These are phyloP conservation scores for Dalechampia spathulata DNA, from an alignment of 441 rosid genomes.

Conservation along the genomic window DNA sequence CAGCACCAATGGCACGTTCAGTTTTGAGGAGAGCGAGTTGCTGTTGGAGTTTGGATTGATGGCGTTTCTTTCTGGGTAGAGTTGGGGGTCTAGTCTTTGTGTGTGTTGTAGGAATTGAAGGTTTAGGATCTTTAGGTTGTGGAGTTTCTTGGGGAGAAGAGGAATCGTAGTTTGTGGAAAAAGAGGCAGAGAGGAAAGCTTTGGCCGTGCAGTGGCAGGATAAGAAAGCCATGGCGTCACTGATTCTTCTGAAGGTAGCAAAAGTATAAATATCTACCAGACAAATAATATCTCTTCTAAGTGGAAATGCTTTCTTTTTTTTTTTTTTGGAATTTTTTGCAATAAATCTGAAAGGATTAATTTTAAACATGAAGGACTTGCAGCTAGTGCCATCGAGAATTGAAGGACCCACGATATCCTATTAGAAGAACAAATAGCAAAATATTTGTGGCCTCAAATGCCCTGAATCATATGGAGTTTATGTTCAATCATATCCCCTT, in stretches of 20 bases:
- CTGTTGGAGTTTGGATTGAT: slow-evolving; percentile 13
- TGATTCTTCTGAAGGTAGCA: not conserved
- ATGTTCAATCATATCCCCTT: not conserved
- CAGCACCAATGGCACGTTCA: slow-evolving; percentile 72
- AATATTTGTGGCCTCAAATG: slow-evolving; percentile 13
- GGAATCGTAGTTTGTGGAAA: slow-evolving; percentile 9
- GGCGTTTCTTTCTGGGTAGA: slow-evolving; percentile 4
- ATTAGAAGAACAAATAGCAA: not conserved
- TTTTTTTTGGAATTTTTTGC: too few relatives aligned
- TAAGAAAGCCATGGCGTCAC: slow-evolving; percentile 27
- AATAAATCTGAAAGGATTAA: too few relatives aligned
- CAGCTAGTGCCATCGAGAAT: too few relatives aligned
- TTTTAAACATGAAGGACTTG: too few relatives aligned
- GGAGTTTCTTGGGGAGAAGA: not conserved
- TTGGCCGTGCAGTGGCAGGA: slow-evolving; percentile 19
- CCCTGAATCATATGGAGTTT: not conserved
- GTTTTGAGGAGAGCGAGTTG: slow-evolving; percentile 41
- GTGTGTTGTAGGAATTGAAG: slow-evolving; percentile 5
- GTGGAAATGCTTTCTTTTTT: too few relatives aligned
- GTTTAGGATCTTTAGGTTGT: not conserved
- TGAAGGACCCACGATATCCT: not conserved
- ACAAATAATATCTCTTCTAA: too few relatives aligned
- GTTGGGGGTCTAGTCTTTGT: not conserved
- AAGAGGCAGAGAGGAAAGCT: slow-evolving; percentile 22
- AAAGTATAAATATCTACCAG: too few relatives aligned